Base-by-base conservation (phyloP, 2,329 filamentous ascomycete species). In the Juglanconis juglandina region DNA sequence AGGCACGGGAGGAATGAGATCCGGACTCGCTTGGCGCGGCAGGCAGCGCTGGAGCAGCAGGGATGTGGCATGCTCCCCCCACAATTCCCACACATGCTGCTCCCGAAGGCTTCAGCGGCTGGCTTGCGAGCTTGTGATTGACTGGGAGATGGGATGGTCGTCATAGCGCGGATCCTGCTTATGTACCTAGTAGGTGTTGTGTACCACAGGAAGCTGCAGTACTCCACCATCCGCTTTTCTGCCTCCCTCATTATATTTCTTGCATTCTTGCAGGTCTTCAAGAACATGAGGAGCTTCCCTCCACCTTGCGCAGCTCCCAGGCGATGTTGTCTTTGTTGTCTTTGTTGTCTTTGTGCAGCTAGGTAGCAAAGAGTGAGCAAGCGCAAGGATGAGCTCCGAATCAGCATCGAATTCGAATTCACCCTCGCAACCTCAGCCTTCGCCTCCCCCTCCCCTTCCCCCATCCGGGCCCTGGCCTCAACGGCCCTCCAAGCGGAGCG, bases 401-500 rank as follows among this genome's bases (percentile, higher is more conserved):
- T 66, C 68, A 17, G 34, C 54, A 6, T 56, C 53, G 11, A 50
- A 34, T 9, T 35, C 55, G 35, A 39, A 35, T 32, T 57, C 47
- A 59, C 64, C 65, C 62, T 57, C 58, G 9, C 46, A 24, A 37
- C 66, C 73, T 47, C 68, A 73, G 51, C 68, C 65, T 65, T 66
- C 71, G 66, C 66, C 67, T 57, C 79, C 76, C 77, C 76, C 76
- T 60, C 76, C 32, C 24, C 24, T 24, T 8, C 10, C 17, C 14
- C 11, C 53, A 34, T 48, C 42, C 10, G 42, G 41, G 32, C 53
- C 41, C 34, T 49, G 44, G 44, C 53, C 77, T 50, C 72, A 69
- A 56, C 73, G 79, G 59, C 75, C 74, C 30, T 79, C 77, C 33
- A 78, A 78, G 69, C 72, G 79, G 69, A 79, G 70, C 66, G 79